Evolutionary conservation across 1,139 yeast genomes (phyloP), one percentile per base, ranked within the genome.

Genomic region (Arxiozyma slooffiae): DNA sequence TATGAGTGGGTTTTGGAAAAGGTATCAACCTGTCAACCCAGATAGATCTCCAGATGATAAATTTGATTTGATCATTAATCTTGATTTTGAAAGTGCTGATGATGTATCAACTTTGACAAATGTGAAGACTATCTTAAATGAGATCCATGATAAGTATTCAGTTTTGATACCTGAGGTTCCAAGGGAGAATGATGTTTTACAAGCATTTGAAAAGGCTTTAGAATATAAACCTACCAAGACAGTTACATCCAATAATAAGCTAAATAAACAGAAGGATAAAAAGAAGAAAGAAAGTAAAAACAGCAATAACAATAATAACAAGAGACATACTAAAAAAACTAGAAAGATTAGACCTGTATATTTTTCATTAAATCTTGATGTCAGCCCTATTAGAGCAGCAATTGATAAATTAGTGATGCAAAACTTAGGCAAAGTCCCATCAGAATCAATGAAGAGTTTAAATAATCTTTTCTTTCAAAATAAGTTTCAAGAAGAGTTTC

Each of bases 1-100:
- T 36, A 80, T 90, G 85, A 70, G 72, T 44, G 90, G 92, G 0
- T 90, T 90, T 58, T 72, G 87, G 42, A 71, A 71, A 3, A 70
- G 95, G 51, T 88, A 81, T 61, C 85, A 87, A 62, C 78, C 81
- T 0, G 74, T 87, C 0, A 67, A 76, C 52, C 56, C 69, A 0
- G 51, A 57, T 0, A 64, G 58, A 30, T 62, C 62, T 1, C 96
- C 97, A 0, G 97, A 92, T 62, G 67, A 70, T 22, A 58, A 67
- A 38, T 92, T 90, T 70, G 89, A 87, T 59, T 55, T 71, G 20
- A 71, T 86, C 1, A 79, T 92, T 9, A 70, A 82, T 51, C 68
- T 88, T 48, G 71, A 76, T 16, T 76, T 79, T 0, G 59, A 60
- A 8, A 59, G 59, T 0, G 54, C 58, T 1, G 66, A 77, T 43